Conservation (phyloP, 192 early-diverging fungal species). For the Coemansia sp. region DNA sequence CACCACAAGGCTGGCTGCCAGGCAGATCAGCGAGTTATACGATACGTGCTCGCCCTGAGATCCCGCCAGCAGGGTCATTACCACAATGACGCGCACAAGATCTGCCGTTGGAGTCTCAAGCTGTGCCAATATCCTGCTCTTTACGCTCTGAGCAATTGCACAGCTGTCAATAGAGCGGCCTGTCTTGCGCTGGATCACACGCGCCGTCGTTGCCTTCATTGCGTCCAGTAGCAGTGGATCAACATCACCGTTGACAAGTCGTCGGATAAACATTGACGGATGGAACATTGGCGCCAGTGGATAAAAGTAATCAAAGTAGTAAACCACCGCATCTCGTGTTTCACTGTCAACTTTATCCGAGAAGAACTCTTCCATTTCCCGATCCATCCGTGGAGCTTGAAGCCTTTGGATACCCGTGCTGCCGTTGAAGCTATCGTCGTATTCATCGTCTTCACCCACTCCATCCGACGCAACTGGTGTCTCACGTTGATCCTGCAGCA, state of each 20-base stretch:
- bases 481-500: neutral
- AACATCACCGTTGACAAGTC: constrained; percentile 44
- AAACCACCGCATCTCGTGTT: constrained; percentile 48
- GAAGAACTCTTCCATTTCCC: constrained; percentile 37
- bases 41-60: constrained; percentile 49
- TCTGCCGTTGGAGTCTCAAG: constrained; percentile 41
- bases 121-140: constrained; percentile 35
- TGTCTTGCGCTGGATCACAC: constrained; percentile 33
- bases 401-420: constrained; percentile 19
- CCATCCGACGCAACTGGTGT: neutral
- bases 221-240: constrained; percentile 51
- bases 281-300: constrained; percentile 54
- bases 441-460: constrained; percentile 4
- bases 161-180: constrained; percentile 35
- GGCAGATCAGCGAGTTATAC: constrained; percentile 55
- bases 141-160: constrained; percentile 44
- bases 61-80: constrained; percentile 49
- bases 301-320: constrained; percentile 56
- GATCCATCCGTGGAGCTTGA: constrained; percentile 34
- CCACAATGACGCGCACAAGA: constrained; percentile 34
- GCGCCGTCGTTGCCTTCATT: constrained; percentile 46
- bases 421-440: neutral
- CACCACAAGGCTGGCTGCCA: constrained; percentile 49
- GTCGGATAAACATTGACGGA: constrained; percentile 53
- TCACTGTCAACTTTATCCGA: constrained; percentile 29